Percentiles rank a stretch among this genome's conserved stretches.
Evolutionary conservation across 768 basidiomycete genomes (phyloP).

Genomic region (Rhodotorula kratochvilovae): DNA sequence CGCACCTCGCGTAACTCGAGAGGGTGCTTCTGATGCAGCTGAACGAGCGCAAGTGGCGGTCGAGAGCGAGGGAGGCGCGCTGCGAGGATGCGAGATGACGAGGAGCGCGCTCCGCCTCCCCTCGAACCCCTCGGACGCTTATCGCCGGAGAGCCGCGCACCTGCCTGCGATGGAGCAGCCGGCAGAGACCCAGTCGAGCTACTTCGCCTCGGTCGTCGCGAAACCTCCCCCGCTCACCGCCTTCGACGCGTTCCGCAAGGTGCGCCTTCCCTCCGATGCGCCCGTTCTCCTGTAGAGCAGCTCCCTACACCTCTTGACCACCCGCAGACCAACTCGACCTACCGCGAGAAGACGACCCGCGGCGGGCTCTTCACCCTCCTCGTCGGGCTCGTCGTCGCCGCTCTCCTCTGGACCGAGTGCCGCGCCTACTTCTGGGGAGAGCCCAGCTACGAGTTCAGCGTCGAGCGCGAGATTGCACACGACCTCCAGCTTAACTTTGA

Average conservation of each 20-base stretch:
- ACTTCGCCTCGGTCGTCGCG: slow-evolving; percentile 17
- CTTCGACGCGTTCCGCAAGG: slow-evolving; percentile 67
- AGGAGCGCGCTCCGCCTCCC: too few relatives aligned
- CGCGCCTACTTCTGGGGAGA: slow-evolving; percentile 91
- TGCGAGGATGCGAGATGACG: background rate
- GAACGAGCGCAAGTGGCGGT: too few relatives aligned
- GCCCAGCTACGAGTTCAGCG: slow-evolving; percentile 81
- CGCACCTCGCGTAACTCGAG: too few relatives aligned
- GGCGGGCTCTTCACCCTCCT: slow-evolving; percentile 76
- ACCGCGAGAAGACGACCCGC: slow-evolving; percentile 71
- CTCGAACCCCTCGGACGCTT: too few relatives aligned
- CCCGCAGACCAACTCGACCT: slow-evolving; percentile 73
- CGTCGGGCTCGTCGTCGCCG: slow-evolving; percentile 59
- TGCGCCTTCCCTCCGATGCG: background rate
- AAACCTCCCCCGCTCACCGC: slow-evolving; percentile 52
- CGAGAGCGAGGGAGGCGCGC: too few relatives aligned
- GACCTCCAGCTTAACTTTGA: slow-evolving; percentile 85
- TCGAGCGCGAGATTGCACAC: slow-evolving; percentile 62
- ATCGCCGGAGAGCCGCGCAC: too few relatives aligned
- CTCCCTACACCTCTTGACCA: background rate
- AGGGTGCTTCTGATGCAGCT: too few relatives aligned
- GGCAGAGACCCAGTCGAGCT: background rate
- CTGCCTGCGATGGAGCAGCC: background rate
- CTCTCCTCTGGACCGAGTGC: slow-evolving; percentile 80
- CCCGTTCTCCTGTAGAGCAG: background rate